A percentile compares a stretch with the other conserved stretches of the same genome.
These are phyloP conservation scores for Coemansia sp. DNA, from an alignment of 192 early-diverging fungal genomes.

Conservation along the genomic window DNA sequence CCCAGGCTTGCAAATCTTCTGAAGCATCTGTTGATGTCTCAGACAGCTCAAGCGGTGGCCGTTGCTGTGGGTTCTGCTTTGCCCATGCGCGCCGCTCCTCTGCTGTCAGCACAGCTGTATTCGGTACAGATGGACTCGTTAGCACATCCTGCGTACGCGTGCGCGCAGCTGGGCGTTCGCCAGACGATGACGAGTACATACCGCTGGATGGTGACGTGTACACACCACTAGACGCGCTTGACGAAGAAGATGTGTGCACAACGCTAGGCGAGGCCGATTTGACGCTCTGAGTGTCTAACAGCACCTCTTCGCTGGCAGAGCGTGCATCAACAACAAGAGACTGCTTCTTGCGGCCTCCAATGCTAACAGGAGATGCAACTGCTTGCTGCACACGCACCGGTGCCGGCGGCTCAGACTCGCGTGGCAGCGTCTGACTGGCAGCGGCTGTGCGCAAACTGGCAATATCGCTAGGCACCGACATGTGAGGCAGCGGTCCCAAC, in stretches of 20 bases:
- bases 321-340: slow-evolving; percentile 43
- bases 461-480: slow-evolving; percentile 50
- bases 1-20: slow-evolving; percentile 21
- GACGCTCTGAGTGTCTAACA: slow-evolving; percentile 35
- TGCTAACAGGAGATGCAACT: slow-evolving; percentile 44
- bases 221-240: neutral
- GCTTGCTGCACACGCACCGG: slow-evolving; percentile 14
- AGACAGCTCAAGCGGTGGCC: slow-evolving; percentile 31
- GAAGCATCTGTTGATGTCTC: neutral
- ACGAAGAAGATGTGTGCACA: slow-evolving; percentile 9
- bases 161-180: neutral
- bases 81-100: slow-evolving; percentile 43
- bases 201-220: too few species aligned
- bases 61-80: slow-evolving; percentile 13
- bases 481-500: slow-evolving; percentile 32
- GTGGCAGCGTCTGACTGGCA: slow-evolving; percentile 2
- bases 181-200: neutral
- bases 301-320: slow-evolving; percentile 34
- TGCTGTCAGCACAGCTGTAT: slow-evolving; percentile 9
- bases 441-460: slow-evolving; percentile 38
- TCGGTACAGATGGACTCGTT: slow-evolving; percentile 21
- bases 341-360: slow-evolving; percentile 51
- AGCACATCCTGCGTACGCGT: slow-evolving; percentile 14
- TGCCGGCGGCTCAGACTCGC: neutral
- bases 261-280: slow-evolving; percentile 25